phyloP scores from a whole-genome alignment of 2,329 filamentous ascomycete species.

The Monilinia fructicola region DNA sequence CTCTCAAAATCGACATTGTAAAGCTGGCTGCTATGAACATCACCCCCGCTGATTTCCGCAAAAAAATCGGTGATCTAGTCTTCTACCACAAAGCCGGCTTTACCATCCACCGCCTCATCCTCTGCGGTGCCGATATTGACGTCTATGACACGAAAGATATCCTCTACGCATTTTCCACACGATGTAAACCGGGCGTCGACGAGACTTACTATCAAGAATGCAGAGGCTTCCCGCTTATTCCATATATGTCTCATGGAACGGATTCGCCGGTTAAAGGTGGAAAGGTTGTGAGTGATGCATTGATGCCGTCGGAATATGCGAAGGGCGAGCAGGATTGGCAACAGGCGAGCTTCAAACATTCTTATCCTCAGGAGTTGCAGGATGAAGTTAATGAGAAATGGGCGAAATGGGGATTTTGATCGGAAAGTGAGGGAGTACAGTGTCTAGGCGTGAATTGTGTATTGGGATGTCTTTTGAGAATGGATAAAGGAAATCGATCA shows the following conservation, averaged over 20 bases:
- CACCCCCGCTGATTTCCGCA: conserved; percentile 44
- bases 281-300: conserved; percentile 49
- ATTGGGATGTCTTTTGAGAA: conserved; percentile 20
- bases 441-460: background rate
- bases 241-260: conserved; percentile 31
- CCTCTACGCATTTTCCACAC: conserved; percentile 50
- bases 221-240: conserved; percentile 46
- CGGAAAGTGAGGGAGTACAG: background rate
- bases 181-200: conserved; percentile 48
- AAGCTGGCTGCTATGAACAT: conserved; percentile 57
- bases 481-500: conserved; percentile 31
- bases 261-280: conserved; percentile 42
- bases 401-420: background rate
- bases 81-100: conserved; percentile 47
- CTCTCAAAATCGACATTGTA: conserved; percentile 56
- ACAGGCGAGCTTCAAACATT: conserved; percentile 39
- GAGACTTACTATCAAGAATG: conserved; percentile 50
- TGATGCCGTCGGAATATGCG: conserved; percentile 46
- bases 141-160: conserved; percentile 48
- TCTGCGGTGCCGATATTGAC: conserved; percentile 53
- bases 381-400: conserved; percentile 32
- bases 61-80: conserved; percentile 46
- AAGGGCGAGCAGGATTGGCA: conserved; percentile 36
- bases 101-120: conserved; percentile 47
- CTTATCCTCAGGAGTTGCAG: conserved; percentile 36